Base-by-base conservation (phyloP, 768 basidiomycete species). In the Suillus subluteus region DNA sequence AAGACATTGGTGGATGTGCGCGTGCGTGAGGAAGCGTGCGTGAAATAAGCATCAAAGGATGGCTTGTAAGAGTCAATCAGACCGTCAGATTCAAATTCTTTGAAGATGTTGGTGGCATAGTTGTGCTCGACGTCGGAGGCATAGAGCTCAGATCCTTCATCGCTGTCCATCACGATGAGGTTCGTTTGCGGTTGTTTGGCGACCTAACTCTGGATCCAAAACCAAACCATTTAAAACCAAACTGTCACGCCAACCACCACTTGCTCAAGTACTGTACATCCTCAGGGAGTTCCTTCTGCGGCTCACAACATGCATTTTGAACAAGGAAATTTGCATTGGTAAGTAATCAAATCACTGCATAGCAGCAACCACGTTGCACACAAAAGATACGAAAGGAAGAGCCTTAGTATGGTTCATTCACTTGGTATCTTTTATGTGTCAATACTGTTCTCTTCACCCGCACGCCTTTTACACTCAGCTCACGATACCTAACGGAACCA, bases 11-110 rank as follows among this genome's bases (percentile, higher is more conserved):
- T 80, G 40, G 94, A 94, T 38, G 95, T 96, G 68, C 87, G 86
- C 1, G 88, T 79, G 18, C 90, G 84, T 30, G 87, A 82, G 11
- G 88, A 81, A 37, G 84, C 80, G 48, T 88, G 84, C 7, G 81
- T 82, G 75, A 99, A 93, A 80, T 97, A 99, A 26, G 90, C 88
- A 79, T 99, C 96, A 64, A 96, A 95, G 8, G 88, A 81, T 7
- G 92, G 88, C 32, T 86, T 83, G 5, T 26, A 18, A 30, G 62
- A 52, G 12, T 63, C 64, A 6, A 59, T 23, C 26, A 62, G 43
- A 35, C 37, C 58, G 59, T 70, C 62, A 64, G 61, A 55, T 70
- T 64, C 70, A 64, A 63, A 40, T 64, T 41, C 30, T 63, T 66
- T 12, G 64, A 64, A 40, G 26, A 58, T 59, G 23, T 18, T 40